Base-by-base conservation (phyloP, 2,329 filamentous ascomycete genomes). In the Allantophomopsis cytisporea region DNA sequence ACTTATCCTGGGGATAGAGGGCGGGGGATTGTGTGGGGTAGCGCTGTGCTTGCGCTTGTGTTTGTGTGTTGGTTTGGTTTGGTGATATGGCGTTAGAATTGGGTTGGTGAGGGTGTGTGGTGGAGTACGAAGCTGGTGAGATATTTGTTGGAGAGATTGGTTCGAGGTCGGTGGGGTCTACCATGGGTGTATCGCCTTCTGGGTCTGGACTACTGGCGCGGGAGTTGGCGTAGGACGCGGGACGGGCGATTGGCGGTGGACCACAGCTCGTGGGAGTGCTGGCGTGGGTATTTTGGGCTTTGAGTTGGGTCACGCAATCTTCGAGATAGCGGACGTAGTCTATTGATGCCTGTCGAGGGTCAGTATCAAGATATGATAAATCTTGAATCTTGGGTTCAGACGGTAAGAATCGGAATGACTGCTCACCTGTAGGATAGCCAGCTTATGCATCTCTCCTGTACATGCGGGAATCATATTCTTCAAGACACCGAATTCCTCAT, bases 391-490 rank as follows among this genome's bases (percentile, higher is more conserved):
- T 21, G 13, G 16, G 13, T 33, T 35, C 10, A 6, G 20, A 13
- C 20, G 14, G 20, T 42, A 34, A 31, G 8, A 38, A 5, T 10
- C 8, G 11, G 11, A 28, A 8, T 28, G 11, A 28, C 8, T 6
- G 59, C 70, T 47, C 58, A 93, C 88, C 75, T 95, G 87, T 38
- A 96, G 63, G 50, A 96, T 95, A 13, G 88, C 87, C 41, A 96
- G 65, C 62, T 98, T 98, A 60, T 96, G 91, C 91, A 96, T 96
- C 54, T 96, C 89, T 6, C 87, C 88, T n/a, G 74, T 77, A 59
- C 91, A 96, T 2, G 91, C 89, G 1, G 91, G 91, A 41, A 96
- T 93, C 83, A 98, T 87, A 51, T 81, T 75, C 62, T 96, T 96
- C 47, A 96, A 64, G 13, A 93, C 82, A 2, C 78, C 83, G 63